These are phyloP conservation scores for Pseudocercospora eumusae DNA, from an alignment of 2,329 filamentous ascomycete genomes.

Conservation along the genomic window DNA sequence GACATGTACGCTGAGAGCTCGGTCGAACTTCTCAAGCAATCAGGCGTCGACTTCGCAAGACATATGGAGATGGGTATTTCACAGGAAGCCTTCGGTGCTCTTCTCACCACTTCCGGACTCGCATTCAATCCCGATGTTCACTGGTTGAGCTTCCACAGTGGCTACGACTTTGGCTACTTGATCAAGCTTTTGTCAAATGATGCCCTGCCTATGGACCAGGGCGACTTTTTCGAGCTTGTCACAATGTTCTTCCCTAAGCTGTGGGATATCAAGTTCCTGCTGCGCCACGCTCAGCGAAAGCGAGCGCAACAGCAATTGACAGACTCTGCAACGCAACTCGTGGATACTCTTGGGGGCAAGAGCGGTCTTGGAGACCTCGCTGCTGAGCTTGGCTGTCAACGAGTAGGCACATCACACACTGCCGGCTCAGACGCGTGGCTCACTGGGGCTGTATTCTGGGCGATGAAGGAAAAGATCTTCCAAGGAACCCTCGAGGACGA, in stretches of 20 bases:
- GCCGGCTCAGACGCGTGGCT: constrained; percentile 91
- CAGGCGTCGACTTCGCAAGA: constrained; percentile 86
- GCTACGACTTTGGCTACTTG: constrained; percentile 96
- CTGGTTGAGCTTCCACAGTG: constrained; percentile 97
- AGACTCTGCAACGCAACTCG: constrained; percentile 53
- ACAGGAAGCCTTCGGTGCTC: constrained; percentile 80
- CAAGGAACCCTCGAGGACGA: constrained; percentile 74
- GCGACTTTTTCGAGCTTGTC: constrained; percentile 84
- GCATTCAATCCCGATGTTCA: constrained; percentile 84
- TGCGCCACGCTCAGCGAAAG: constrained; percentile 74
- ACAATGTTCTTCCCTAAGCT: constrained; percentile 90
- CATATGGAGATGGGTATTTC: constrained; percentile 90
- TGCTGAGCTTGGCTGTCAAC: constrained; percentile 86
- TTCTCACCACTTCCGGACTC: constrained; percentile 88
- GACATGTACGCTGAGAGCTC: constrained; percentile 98
- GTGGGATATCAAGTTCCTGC: constrained; percentile 95
- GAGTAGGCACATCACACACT: constrained; percentile 84
- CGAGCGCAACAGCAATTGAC: constrained; percentile 13
- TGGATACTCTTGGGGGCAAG: constrained; percentile 85
- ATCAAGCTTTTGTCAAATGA: constrained; percentile 88
- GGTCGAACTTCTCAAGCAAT: constrained; percentile 84
- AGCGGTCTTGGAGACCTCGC: constrained; percentile 91
- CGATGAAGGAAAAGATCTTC: constrained; percentile 85
- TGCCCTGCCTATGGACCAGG: constrained; percentile 82
- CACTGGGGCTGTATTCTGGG: constrained; percentile 93